Base-by-base conservation (phyloP, 768 basidiomycete genomes). In the Macrocybe gigantea region DNA sequence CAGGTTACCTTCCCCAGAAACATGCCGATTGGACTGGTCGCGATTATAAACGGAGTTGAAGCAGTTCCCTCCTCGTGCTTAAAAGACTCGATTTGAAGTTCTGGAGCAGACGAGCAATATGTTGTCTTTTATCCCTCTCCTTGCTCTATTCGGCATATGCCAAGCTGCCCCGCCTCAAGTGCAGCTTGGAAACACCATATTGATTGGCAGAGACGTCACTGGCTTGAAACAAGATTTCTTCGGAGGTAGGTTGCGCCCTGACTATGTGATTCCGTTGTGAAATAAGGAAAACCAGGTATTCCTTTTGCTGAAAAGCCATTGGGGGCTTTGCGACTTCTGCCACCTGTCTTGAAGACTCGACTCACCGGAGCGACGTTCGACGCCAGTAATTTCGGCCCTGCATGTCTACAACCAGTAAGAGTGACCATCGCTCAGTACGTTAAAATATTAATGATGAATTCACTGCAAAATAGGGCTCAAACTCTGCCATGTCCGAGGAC, bases 221-320 rank as follows among this genome's bases (percentile, higher is more conserved):
- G 47, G 48, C 2, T 52, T 70, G 13, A 59, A 65, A n/a, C 64
- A 69, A 49, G 72, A 74, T 38, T 76, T 75, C 60, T 76, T 74
- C 58, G 73, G 73, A 14, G 74, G 75, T 74, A 45, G 34, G 57
- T 48, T 14, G n/a, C 29, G 11, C 13, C n/a, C 13, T 41, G 10
- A 15, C 12, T 29, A 12, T 32, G 29, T 22, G 5, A 5, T n/a
- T 13, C n/a, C n/a, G 40, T 33, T 29, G 9, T 30, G 33, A 40
- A 12, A 30, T 34, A 33, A 47, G 33, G 8, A 59, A 48, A 56
- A 48, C 44, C 49, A 71, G 77, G 72, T 12, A 77, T 82, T 38
- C 79, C 78, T 1, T 82, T 66, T 47, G 78, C 75, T 31, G 70
- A 80, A 50, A 73, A 78, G 7, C 79, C 80, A 11, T 45, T 79